Evolutionary conservation across 2,329 filamentous ascomycete genomes (phyloP).

Genomic region (Pezicula neosporulosa): DNA sequence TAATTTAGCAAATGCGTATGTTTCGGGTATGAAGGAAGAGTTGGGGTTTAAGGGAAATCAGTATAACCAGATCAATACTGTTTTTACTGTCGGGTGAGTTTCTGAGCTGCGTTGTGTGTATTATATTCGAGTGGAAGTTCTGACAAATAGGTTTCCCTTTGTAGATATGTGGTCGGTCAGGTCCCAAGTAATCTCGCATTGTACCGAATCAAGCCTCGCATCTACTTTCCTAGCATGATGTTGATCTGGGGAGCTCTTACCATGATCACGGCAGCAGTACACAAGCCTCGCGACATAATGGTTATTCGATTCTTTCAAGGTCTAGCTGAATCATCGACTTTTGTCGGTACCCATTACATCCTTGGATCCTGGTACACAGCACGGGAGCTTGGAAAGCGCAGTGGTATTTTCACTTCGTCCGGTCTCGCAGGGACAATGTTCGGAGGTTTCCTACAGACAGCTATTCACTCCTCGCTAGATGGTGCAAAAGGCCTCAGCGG

Average conservation of each 20-base stretch:
- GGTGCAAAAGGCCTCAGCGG: conserved; percentile 39
- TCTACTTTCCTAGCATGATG: conserved; percentile 62
- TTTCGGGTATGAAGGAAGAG: conserved; percentile 51
- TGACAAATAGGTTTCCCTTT: conserved; percentile 2
- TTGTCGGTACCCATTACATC: conserved; percentile 56
- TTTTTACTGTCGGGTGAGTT: conserved; percentile 30
- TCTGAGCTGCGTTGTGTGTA: neutral
- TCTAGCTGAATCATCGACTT: conserved; percentile 52
- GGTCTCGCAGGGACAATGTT: conserved; percentile 60
- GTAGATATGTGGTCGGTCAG: conserved; percentile 51
- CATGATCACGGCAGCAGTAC: conserved; percentile 53
- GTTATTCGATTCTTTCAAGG: conserved; percentile 55
- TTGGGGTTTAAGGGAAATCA: conserved; percentile 44
- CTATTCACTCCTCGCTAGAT: conserved; percentile 25
- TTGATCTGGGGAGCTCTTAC: conserved; percentile 60
- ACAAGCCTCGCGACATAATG: conserved; percentile 52
- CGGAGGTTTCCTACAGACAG: conserved; percentile 57
- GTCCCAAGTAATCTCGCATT: conserved; percentile 59
- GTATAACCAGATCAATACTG: conserved; percentile 50
- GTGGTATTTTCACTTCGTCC: conserved; percentile 57
- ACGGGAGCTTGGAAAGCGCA: conserved; percentile 58
- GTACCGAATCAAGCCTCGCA: conserved; percentile 59
- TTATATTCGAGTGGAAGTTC: neutral
- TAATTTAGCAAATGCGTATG: conserved; percentile 51
- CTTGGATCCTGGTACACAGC: conserved; percentile 59